A percentile compares a stretch with the other conserved stretches of the same genome.
Conservation (phyloP, 441 rosid species). For the Erysimum cheiri region DNA sequence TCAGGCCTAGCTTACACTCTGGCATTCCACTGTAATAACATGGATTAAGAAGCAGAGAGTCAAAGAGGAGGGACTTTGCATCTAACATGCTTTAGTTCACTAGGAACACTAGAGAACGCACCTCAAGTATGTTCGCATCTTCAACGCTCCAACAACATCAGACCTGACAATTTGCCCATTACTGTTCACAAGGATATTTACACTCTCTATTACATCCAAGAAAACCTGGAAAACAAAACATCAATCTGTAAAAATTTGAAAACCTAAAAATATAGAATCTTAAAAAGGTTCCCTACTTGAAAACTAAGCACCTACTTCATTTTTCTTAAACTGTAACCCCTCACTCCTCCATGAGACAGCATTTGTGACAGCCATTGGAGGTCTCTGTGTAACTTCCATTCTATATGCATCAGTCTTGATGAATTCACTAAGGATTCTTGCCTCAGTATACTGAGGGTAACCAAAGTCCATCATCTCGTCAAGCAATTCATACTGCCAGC, state of each 20-base stretch:
- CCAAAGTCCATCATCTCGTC: constrained; percentile 99
- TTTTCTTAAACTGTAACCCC: constrained; percentile 91
- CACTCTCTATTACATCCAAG: constrained; percentile 96
- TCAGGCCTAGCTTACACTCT: constrained; percentile 95
- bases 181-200: constrained; percentile 95
- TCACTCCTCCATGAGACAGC: constrained; percentile 99
- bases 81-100: constrained; percentile 10
- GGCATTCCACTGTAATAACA: constrained; percentile 91
- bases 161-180: constrained; percentile 96
- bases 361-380: constrained; percentile 99
- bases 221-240: constrained; percentile 68
- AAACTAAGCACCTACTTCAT: constrained; percentile 66
- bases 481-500: constrained; percentile 88
- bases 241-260: constrained; percentile 30
- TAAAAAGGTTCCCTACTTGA: neutral
- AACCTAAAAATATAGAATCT: constrained; percentile 26
- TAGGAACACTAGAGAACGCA: constrained; percentile 40
- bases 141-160: constrained; percentile 96
- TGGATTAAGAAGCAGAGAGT: neutral
- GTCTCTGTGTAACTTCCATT: constrained; percentile 95
- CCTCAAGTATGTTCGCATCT: constrained; percentile 99
- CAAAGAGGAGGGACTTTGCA: constrained; percentile 4
- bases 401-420: constrained; percentile 99
- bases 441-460: constrained; percentile 96
- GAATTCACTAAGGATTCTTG: constrained; percentile 91